Percentiles rank a stretch among this genome's conserved stretches.
phyloP scores from a whole-genome alignment of 768 basidiomycete genomes.

The Pulveroboletus frians region DNA sequence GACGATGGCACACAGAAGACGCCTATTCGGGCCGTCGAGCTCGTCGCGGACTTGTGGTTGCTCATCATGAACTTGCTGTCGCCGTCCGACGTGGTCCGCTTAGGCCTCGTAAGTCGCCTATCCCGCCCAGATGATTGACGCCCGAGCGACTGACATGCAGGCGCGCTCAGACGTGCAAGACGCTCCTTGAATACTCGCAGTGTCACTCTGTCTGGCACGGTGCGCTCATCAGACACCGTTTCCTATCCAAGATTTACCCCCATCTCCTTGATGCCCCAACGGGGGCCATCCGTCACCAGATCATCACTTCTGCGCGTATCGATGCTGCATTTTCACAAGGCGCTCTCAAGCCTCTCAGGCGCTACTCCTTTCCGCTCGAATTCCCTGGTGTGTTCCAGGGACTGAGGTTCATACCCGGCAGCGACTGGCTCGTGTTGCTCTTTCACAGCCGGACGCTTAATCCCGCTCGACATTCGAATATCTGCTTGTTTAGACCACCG shows the following conservation, averaged over 20 bases:
- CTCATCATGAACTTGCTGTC: slow-evolving; percentile 26
- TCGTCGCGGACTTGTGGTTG: slow-evolving; percentile 27
- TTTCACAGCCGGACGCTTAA: slow-evolving; percentile 30
- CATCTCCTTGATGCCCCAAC: slow-evolving; percentile 18
- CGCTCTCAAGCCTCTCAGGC: slow-evolving; percentile 15
- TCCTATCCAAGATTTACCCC: slow-evolving; percentile 23
- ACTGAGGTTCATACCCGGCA: slow-evolving; percentile 26
- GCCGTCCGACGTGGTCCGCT: slow-evolving; percentile 18
- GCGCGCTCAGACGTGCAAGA: slow-evolving; percentile 22
- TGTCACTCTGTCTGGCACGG: slow-evolving; percentile 22
- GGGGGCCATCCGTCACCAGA: slow-evolving; percentile 19
- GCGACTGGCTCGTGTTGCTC: slow-evolving; percentile 27
- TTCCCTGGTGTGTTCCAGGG: slow-evolving; percentile 29
- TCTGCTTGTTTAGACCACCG: slow-evolving; percentile 25
- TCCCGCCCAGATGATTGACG: too few species aligned
- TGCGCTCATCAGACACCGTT: slow-evolving; percentile 20
- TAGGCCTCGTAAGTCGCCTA: slow-evolving; percentile 22
- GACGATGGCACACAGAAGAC: not conserved
- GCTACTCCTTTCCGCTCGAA: slow-evolving; percentile 25
- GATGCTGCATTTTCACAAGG: slow-evolving; percentile 19
- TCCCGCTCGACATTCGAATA: slow-evolving; percentile 26
- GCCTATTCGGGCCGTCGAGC: slow-evolving; percentile 1
- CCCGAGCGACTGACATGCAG: not conserved
- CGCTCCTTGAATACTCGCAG: slow-evolving; percentile 21
- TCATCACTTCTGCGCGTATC: slow-evolving; percentile 20